A percentile compares a stretch with the other conserved stretches of the same genome.
Evolutionary conservation across 495 filamentous ascomycete species (phyloP).

Genomic region (Penicillium manginii): DNA sequence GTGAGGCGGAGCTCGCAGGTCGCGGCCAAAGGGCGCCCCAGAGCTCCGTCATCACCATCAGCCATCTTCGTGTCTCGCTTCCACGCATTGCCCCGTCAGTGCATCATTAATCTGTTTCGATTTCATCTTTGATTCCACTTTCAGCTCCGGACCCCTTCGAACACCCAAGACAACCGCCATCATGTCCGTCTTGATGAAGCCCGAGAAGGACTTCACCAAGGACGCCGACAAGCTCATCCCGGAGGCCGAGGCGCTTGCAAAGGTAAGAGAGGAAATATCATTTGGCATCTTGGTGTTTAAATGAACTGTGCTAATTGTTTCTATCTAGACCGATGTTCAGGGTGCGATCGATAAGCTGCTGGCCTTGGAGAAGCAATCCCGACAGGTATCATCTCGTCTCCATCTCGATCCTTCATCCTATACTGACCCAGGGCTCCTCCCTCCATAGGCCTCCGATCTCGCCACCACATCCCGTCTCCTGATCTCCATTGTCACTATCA

Average conservation of each 20-base stretch:
- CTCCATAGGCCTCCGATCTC: slow-evolving; percentile 81
- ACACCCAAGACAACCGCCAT: slow-evolving; percentile 32
- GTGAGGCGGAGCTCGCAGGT: slow-evolving; percentile 31
- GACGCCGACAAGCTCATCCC: slow-evolving; percentile 90
- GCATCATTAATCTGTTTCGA: neutral
- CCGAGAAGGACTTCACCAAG: slow-evolving; percentile 81
- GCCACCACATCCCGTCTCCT: slow-evolving; percentile 90
- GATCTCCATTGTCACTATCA: slow-evolving; percentile 86
- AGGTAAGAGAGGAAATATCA: slow-evolving; percentile 55
- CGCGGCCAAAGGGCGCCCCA: slow-evolving; percentile 24
- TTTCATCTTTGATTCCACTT: too few relatives aligned
- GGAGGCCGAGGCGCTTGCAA: slow-evolving; percentile 83
- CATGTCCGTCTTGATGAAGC: slow-evolving; percentile 68
- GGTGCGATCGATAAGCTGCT: slow-evolving; percentile 92
- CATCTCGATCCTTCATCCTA: slow-evolving; percentile 2
- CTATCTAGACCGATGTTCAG: slow-evolving; percentile 70
- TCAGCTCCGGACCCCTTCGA: neutral
- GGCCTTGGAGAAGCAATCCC: slow-evolving; percentile 88
- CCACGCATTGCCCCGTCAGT: slow-evolving; percentile 14
- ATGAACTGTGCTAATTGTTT: slow-evolving; percentile 7
- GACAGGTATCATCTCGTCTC: slow-evolving; percentile 67
- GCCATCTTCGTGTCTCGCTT: slow-evolving; percentile 14
- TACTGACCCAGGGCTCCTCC: slow-evolving; percentile 11
- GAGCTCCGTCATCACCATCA: slow-evolving; percentile 38
- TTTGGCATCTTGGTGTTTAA: neutral